phyloP scores from a whole-genome alignment of 306 rosid species.

The Phaseolus lunatus region DNA sequence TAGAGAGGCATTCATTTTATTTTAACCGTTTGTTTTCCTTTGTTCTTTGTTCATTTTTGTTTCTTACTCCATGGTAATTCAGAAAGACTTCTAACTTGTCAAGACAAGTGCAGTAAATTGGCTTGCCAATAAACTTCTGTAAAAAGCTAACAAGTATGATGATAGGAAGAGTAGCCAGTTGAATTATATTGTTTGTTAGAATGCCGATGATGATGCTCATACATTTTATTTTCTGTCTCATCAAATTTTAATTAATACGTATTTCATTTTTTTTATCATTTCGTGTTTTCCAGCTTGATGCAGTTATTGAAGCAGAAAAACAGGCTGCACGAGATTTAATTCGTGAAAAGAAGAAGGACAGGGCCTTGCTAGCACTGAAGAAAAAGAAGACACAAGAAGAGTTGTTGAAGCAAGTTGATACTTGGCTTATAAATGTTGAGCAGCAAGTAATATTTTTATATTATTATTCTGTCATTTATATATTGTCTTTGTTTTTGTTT shows the following conservation, averaged over 20 bases:
- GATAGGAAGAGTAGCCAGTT: neutral
- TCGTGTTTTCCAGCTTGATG: slow-evolving; percentile 73
- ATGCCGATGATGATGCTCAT: neutral
- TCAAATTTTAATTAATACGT: slow-evolving; percentile 20
- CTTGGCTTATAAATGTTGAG: slow-evolving; percentile 95
- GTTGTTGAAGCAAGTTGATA: slow-evolving; percentile 90
- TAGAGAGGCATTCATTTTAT: slow-evolving; percentile 18
- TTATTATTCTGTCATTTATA: slow-evolving; percentile 1
- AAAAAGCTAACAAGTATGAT: neutral
- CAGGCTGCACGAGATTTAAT: slow-evolving; percentile 93
- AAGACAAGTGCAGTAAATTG: neutral
- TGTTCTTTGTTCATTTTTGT: neutral
- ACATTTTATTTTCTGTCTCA: neutral
- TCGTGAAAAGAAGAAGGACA: slow-evolving; percentile 88
- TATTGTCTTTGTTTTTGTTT: slow-evolving; percentile 17
- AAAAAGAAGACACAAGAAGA: slow-evolving; percentile 94
- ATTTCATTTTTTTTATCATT: neutral
- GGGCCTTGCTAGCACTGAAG: slow-evolving; percentile 90
- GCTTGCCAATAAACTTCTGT: neutral
- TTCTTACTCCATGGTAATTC: neutral
- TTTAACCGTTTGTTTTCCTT: slow-evolving; percentile 4
- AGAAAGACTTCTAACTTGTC: neutral
- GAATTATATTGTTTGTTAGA: slow-evolving; percentile 19
- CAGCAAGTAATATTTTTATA: slow-evolving; percentile 72
- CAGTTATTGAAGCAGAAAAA: slow-evolving; percentile 95